A percentile compares a stretch with the other conserved stretches of the same genome.
Conservation (phyloP, 768 basidiomycete species). For the Tremella fuciformis region DNA sequence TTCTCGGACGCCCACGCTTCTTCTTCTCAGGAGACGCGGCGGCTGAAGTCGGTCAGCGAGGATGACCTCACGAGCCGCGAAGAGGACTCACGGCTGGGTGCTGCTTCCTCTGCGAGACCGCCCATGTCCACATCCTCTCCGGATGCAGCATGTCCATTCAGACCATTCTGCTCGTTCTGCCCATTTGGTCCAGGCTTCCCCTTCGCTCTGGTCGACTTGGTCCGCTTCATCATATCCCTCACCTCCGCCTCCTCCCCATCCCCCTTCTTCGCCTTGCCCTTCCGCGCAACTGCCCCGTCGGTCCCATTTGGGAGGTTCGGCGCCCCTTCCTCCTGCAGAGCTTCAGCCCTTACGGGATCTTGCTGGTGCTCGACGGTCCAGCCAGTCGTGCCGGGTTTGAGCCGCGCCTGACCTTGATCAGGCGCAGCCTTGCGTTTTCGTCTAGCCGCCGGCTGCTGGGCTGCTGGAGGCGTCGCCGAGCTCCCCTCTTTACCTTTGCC, state of each 20-base stretch:
- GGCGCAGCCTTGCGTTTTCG: background rate
- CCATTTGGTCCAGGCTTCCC: constrained; percentile 13
- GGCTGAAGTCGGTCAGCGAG: constrained; percentile 9
- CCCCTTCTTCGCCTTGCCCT: background rate
- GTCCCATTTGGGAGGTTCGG: too few relatives aligned
- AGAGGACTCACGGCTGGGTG: background rate
- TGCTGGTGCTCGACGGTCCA: background rate
- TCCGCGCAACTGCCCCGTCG: too few relatives aligned
- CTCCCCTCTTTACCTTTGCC: background rate
- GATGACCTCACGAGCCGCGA: constrained; percentile 1
- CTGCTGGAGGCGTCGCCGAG: background rate
- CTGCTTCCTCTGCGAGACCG: background rate
- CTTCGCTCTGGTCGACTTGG: constrained; percentile 5
- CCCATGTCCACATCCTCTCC: background rate
- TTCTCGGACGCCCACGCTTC: constrained; percentile 1
- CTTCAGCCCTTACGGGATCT: background rate
- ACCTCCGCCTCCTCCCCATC: constrained; percentile 33
- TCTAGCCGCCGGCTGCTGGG: background rate
- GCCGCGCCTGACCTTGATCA: background rate
- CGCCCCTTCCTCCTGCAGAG: background rate
- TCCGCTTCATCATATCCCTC: constrained; percentile 31
- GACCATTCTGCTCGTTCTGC: constrained; percentile 5
- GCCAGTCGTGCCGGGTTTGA: background rate
- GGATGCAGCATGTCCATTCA: constrained; percentile 5
- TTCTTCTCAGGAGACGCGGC: background rate